These are phyloP conservation scores for Candida oleophila DNA, from an alignment of 805 yeast genomes.

Conservation along the genomic window DNA sequence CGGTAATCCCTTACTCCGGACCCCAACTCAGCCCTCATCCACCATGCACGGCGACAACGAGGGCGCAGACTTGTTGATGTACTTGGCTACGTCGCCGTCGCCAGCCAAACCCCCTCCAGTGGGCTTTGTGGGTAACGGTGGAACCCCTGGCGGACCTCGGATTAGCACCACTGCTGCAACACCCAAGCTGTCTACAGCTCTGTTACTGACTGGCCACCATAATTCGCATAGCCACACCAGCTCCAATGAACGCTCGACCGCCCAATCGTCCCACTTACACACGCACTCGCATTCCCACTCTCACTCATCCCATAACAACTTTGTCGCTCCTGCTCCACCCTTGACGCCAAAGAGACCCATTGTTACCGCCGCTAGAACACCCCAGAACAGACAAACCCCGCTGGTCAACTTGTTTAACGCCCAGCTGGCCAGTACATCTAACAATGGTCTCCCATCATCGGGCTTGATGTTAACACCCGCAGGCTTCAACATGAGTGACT, in stretches of 20 bases:
- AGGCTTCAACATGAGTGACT: slow-evolving; percentile 80
- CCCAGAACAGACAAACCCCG: slow-evolving; percentile 43
- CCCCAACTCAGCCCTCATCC: slow-evolving; percentile 34
- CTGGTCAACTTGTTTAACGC: slow-evolving; percentile 29
- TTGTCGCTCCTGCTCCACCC: slow-evolving; percentile 43
- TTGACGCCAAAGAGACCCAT: slow-evolving; percentile 42
- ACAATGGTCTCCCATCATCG: slow-evolving; percentile 38
- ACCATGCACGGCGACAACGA: slow-evolving; percentile 39
- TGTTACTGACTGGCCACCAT: slow-evolving; percentile 3
- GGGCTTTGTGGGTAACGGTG: slow-evolving; percentile 17
- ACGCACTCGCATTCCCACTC: slow-evolving; percentile 9
- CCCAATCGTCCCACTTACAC: neutral
- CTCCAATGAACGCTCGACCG: neutral
- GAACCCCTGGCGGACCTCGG: neutral
- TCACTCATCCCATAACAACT: slow-evolving; percentile 18
- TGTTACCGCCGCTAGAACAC: slow-evolving; percentile 27
- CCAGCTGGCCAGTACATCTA: neutral
- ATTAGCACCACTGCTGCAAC: slow-evolving; percentile 10
- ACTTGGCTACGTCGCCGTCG: slow-evolving; percentile 80
- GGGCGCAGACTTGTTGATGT: slow-evolving; percentile 82
- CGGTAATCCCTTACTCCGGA: slow-evolving; percentile 19
- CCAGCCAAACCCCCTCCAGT: slow-evolving; percentile 44
- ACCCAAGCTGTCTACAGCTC: slow-evolving; percentile 7
- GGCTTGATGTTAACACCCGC: slow-evolving; percentile 54
- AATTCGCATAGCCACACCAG: neutral